These are phyloP conservation scores for Cucumis cinereus DNA, from an alignment of 306 rosid species.

Conservation along the genomic window DNA sequence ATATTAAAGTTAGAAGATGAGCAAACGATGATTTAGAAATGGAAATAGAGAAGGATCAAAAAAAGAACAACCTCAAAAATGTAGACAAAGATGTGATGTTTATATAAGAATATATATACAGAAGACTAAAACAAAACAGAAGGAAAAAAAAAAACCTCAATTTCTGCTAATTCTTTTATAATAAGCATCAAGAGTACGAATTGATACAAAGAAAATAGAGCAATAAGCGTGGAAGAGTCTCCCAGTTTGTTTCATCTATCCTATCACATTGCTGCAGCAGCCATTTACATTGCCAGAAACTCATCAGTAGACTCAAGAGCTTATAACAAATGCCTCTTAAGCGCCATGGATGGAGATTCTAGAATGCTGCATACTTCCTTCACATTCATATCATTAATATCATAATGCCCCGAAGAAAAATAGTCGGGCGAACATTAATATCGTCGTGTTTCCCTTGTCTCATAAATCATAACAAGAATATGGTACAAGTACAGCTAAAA, in stretches of 20 bases:
- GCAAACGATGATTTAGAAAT: neutral
- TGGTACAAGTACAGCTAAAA: slow-evolving; percentile 13
- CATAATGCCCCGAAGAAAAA: slow-evolving; percentile 51
- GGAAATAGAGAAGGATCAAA: neutral
- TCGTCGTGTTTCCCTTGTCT: slow-evolving; percentile 9
- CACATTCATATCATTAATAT: slow-evolving; percentile 34
- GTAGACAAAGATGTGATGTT: neutral
- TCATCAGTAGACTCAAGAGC: slow-evolving; percentile 8
- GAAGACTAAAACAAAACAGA: neutral
- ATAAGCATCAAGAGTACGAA: slow-evolving; percentile 28
- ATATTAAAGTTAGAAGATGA: neutral
- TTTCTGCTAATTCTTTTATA: slow-evolving; percentile 20
- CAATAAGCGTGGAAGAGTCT: slow-evolving; percentile 29
- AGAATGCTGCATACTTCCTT: slow-evolving; percentile 32
- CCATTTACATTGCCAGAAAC: slow-evolving; percentile 48
- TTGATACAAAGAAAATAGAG: slow-evolving; percentile 32
- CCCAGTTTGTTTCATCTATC: slow-evolving; percentile 15
- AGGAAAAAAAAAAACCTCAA: neutral
- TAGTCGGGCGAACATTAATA: slow-evolving; percentile 42
- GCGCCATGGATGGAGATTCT: slow-evolving; percentile 24
- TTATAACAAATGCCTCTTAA: slow-evolving; percentile 21
- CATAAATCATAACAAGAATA: slow-evolving; percentile 18
- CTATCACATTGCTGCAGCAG: slow-evolving; percentile 26
- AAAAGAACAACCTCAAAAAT: neutral
- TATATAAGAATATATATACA: neutral